Evolutionary conservation across 148 eudicot genomes (phyloP).

Genomic region (Persicaria maculosa): DNA sequence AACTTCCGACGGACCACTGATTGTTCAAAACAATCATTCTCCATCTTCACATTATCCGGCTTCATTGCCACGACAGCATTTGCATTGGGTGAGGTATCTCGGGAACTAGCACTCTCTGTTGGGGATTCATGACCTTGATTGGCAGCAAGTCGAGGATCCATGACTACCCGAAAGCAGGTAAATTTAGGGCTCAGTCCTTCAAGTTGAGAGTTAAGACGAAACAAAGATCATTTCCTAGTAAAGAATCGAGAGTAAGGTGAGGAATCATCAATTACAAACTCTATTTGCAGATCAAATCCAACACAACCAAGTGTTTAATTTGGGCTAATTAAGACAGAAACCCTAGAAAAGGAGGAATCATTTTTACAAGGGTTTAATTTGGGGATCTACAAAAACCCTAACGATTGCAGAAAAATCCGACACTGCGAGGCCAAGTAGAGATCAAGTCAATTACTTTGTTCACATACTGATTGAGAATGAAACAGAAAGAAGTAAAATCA

Average conservation of each 20-base stretch:
- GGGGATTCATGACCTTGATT: slow-evolving; percentile 76
- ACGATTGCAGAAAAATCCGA: not conserved
- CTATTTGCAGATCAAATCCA: not conserved
- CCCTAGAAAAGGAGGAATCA: slow-evolving; percentile 1
- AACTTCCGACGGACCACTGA: slow-evolving; percentile 66
- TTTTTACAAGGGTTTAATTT: not conserved
- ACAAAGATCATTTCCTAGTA: not conserved
- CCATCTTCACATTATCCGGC: slow-evolving; percentile 60
- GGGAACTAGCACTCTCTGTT: slow-evolving; percentile 91
- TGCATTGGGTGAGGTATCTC: slow-evolving; percentile 82
- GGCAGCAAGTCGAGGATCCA: slow-evolving; percentile 47
- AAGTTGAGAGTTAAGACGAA: not conserved
- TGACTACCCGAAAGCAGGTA: not conserved
- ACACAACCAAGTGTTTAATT: not conserved
- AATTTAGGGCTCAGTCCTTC: not conserved
- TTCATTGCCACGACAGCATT: slow-evolving; percentile 62
- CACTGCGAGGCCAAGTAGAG: not conserved
- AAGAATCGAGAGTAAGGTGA: not conserved
- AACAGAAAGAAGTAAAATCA: not conserved
- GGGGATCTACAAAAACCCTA: slow-evolving; percentile 2
- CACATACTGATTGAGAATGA: not conserved
- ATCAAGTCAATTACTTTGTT: not conserved
- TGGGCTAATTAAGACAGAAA: not conserved
- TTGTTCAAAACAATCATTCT: slow-evolving; percentile 72
- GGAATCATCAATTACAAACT: not conserved